Evolutionary conservation across 2,329 filamentous ascomycete genomes (phyloP).

Genomic region (Paecilomyces variotii): DNA sequence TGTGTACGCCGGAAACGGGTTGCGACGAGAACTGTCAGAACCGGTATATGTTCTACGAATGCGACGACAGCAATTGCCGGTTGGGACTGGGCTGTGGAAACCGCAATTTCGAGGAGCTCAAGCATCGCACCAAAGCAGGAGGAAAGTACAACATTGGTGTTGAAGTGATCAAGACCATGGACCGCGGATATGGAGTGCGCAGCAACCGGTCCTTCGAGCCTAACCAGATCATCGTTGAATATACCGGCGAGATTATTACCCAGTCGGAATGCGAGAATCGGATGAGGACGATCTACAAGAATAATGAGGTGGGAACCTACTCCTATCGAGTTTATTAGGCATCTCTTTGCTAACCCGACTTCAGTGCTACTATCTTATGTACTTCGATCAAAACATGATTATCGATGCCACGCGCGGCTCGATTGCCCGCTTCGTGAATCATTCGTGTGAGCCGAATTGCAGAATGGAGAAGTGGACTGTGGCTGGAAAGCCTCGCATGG

Average conservation of each 20-base stretch:
- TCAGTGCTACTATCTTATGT: constrained; percentile 97
- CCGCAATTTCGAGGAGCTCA: constrained; percentile 75
- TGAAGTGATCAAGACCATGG: constrained; percentile 83
- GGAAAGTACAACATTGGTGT: constrained; percentile 88
- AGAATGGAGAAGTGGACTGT: constrained; percentile 98
- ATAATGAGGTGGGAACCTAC: constrained; percentile 65
- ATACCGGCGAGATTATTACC: constrained; percentile 95
- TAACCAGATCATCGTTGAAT: constrained; percentile 96
- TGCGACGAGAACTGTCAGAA: constrained; percentile 91
- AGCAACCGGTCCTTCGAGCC: constrained; percentile 80
- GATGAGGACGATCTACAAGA: constrained; percentile 88
- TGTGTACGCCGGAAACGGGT: constrained; percentile 67
- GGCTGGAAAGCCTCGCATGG: constrained; percentile 87
- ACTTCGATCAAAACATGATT: constrained; percentile 96
- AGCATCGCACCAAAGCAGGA: constrained; percentile 64
- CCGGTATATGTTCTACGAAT: constrained; percentile 94
- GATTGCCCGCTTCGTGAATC: constrained; percentile 96
- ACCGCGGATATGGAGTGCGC: constrained; percentile 85
- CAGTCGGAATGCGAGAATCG: constrained; percentile 86
- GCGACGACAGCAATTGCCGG: constrained; percentile 81
- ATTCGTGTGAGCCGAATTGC: constrained; percentile 94
- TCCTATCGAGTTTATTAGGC: neutral
- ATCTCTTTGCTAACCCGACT: constrained; percentile 6
- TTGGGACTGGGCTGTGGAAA: constrained; percentile 75
- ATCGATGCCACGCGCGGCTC: constrained; percentile 94